These are phyloP conservation scores for Smallanthus sonchifolius DNA, from an alignment of 129 eudicot species.

Conservation along the genomic window DNA sequence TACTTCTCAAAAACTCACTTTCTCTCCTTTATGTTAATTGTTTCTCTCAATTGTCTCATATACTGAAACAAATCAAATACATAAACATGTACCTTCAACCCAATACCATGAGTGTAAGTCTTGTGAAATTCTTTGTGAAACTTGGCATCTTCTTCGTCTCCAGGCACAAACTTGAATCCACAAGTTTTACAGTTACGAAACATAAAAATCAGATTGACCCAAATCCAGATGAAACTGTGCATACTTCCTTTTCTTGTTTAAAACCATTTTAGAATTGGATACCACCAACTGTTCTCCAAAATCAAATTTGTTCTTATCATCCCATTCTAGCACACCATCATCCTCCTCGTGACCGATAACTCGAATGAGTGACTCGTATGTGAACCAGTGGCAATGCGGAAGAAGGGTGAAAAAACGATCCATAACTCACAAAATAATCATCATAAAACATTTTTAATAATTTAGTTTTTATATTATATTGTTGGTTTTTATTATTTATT, in stretches of 20 bases:
- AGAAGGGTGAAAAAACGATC: too few relatives aligned
- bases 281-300: slow-evolving; percentile 12
- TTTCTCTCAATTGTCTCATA: too few relatives aligned
- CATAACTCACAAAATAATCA: too few relatives aligned
- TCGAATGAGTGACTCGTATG: too few relatives aligned
- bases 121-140: slow-evolving; percentile 67
- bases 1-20: too few relatives aligned
- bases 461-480: background rate
- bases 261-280: slow-evolving; percentile 20
- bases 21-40: too few relatives aligned
- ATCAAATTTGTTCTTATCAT: background rate
- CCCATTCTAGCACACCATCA: slow-evolving; percentile 15
- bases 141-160: slow-evolving; percentile 66
- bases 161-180: slow-evolving; percentile 74
- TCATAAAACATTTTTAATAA: too few relatives aligned
- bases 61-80: slow-evolving; percentile 10
- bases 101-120: slow-evolving; percentile 70
- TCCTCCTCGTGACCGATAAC: slow-evolving; percentile 5
- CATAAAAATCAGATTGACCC: slow-evolving; percentile 79
- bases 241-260: slow-evolving; percentile 68
- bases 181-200: slow-evolving; percentile 61
- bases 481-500: too few relatives aligned
- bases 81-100: slow-evolving; percentile 50
- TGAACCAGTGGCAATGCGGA: too few relatives aligned
- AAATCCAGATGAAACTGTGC: slow-evolving; percentile 68